Base-by-base conservation (phyloP, 2,329 filamentous ascomycete species). In the Neoarthrinium moseri region DNA sequence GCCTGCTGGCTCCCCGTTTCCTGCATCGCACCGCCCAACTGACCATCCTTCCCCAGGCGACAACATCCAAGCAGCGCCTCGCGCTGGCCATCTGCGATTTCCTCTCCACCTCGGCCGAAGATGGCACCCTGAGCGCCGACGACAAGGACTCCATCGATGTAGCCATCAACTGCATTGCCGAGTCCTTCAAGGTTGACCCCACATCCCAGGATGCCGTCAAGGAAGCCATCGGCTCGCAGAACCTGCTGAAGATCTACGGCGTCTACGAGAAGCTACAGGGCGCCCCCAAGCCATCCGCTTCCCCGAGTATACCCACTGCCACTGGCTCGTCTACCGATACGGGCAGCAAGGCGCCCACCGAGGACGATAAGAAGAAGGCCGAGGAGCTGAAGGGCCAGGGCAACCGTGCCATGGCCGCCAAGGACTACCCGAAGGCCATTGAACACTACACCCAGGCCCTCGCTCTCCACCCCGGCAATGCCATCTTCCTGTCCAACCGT, bases 11-110 rank as follows among this genome's bases (percentile, higher is more conserved):
- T n/a, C n/a, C n/a, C n/a, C n/a, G n/a, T n/a, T n/a, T n/a, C n/a
- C n/a, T n/a, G n/a, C n/a, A n/a, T n/a, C n/a, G n/a, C n/a, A 12
- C 15, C 17, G 8, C 12, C 13, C 20, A 22, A 27, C 30, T 12
- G 12, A 23, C 22, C 15, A 32, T 23, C 26, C 11, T 8, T 24
- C 12, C 6, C n/a, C 43, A 72, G 71, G 62, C 72, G 49, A 69
- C 74, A 34, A 72, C 74, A 43, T 73, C 78, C 48, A 81, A 82
- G 68, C 82, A 99, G 81, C 90, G 91, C 73, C 87, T 99, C 54
- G 94, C 94, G 68, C 89, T 99, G 66, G 90, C 94, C 59, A 92
- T 99, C 69, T 90, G 95, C 75, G 90, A 97, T 73, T 99, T 96
- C 76, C 86, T 99, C 51, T 81, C 81, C 59, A 84, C 82, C 49